Conservation (phyloP, 352 stramenopile genomes). For the Plasmopara viticola region DNA sequence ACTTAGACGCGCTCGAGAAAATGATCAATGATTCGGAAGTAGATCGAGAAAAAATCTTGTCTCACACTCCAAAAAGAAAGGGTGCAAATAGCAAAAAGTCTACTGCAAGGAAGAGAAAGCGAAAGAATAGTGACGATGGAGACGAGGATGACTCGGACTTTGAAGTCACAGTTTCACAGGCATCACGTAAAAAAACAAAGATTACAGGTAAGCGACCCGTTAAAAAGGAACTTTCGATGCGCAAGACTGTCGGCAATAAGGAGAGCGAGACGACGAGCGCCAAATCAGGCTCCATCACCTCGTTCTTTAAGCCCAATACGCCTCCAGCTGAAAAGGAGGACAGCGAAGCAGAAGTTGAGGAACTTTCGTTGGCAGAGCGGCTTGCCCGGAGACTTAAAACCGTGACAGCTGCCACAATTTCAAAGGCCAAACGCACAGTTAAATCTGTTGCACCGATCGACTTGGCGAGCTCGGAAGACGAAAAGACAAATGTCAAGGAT, state of each 20-base stretch:
- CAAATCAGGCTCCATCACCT: constrained; percentile 33
- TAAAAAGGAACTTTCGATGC: constrained; percentile 25
- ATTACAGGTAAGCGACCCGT: constrained; percentile 25
- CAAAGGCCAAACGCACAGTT: constrained; percentile 11
- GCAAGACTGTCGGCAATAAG: constrained; percentile 21
- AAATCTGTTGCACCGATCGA: constrained; percentile 32
- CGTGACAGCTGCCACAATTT: constrained; percentile 22
- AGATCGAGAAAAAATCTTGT: constrained; percentile 42
- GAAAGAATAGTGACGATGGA: constrained; percentile 48
- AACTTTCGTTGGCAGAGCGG: constrained; percentile 66
- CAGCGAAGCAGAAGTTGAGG: constrained; percentile 57
- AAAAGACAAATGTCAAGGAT: constrained; percentile 17
- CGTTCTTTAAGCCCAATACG: constrained; percentile 50
- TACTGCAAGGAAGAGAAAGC: constrained; percentile 35
- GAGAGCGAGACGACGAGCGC: constrained; percentile 23
- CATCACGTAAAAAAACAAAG: constrained; percentile 38
- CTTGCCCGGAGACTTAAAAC: constrained; percentile 51
- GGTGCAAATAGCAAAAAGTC: constrained; percentile 34
- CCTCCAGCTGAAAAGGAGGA: constrained; percentile 25
- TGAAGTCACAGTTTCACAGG: constrained; percentile 26
- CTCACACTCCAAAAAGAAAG: constrained; percentile 58
- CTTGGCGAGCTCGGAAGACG: constrained; percentile 43
- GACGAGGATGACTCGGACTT: constrained; percentile 68
- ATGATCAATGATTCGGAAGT: constrained; percentile 64
- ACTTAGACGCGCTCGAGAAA: constrained; percentile 88